A percentile compares a stretch with the other conserved stretches of the same genome.
Evolutionary conservation across 108 stramenopile genomes (phyloP).

Genomic region (Aurantiochytrium sp.): DNA sequence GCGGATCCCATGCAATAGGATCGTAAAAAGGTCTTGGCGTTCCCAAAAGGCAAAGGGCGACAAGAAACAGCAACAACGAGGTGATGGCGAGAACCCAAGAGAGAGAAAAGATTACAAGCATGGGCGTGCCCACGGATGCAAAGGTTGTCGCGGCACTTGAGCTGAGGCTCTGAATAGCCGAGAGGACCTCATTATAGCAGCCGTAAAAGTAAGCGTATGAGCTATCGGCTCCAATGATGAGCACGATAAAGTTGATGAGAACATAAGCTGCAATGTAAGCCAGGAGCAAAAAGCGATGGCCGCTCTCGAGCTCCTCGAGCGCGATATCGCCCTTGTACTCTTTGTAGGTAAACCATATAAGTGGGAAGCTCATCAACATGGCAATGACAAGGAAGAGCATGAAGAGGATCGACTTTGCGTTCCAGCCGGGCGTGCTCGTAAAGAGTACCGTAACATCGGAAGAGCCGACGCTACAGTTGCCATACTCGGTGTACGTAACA

Average conservation of each 20-base stretch:
- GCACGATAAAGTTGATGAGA: background rate
- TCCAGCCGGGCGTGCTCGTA: background rate
- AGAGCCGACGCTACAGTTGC: background rate
- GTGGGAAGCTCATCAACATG: background rate
- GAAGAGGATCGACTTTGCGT: background rate
- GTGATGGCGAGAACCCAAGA: background rate
- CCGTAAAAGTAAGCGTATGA: background rate
- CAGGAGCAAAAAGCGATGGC: background rate
- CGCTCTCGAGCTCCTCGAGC: background rate
- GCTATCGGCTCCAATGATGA: background rate
- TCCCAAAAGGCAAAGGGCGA: background rate
- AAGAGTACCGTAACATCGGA: background rate
- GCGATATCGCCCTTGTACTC: background rate
- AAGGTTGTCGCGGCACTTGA: background rate
- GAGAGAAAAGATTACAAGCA: background rate
- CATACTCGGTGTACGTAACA: background rate
- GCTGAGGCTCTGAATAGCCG: background rate
- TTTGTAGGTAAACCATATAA: background rate
- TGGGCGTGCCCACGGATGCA: background rate
- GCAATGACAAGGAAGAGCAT: background rate
- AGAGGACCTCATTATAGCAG: background rate
- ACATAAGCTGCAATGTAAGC: background rate
- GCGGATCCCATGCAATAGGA: background rate
- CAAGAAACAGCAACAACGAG: background rate
- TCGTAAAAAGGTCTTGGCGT: background rate